Evolutionary conservation across 345 rosid genomes (phyloP), one percentile per base, ranked within the genome.

Genomic region (Limnanthes douglasii): DNA sequence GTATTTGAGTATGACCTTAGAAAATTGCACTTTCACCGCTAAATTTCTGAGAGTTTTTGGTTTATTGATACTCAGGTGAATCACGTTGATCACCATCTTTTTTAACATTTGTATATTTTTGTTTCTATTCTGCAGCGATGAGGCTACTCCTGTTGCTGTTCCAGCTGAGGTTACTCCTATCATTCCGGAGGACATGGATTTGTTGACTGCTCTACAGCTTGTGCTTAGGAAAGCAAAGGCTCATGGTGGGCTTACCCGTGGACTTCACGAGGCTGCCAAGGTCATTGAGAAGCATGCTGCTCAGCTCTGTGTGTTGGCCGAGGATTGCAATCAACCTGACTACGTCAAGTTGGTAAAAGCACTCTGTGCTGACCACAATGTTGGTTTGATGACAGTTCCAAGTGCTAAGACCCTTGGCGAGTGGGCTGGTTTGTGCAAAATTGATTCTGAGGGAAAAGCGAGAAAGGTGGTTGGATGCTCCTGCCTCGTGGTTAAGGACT

Each of bases 341-440:
- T 84, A 84, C 33, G 55, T 75, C 29, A 79, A 84, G 56, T 60
- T 79, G 20, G 85, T 79, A 8, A 84, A 79, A 51, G 93, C 74
- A 6, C 85, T 84, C 29, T 84, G 95, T 25, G 68, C 66, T 28
- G 93, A 76, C 39, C 85, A 73, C 59, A 66, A 65, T 12, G 75
- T 77, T 12, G 64, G 64, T 39, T 56, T 79, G 53, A 47, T 85
- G 37, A 67, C 69, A 0, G 83, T 75, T 50, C 92, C 95, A 21
- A 69, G 79, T 59, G 92, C 95, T 15, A 85, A 85, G 62, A 60
- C 81, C 21, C 88, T 79, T 1, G 93, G 93, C 18, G 95, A 85
- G 53, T 85, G 95, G 95, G 88, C 84, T 41, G 93, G 93, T 19
- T 93, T 80, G 22, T 80, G 93, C 41, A 80, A 80, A 75, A 79